Conservation (phyloP, 75 land plant genomes). For the Pinus tabuliformis region DNA sequence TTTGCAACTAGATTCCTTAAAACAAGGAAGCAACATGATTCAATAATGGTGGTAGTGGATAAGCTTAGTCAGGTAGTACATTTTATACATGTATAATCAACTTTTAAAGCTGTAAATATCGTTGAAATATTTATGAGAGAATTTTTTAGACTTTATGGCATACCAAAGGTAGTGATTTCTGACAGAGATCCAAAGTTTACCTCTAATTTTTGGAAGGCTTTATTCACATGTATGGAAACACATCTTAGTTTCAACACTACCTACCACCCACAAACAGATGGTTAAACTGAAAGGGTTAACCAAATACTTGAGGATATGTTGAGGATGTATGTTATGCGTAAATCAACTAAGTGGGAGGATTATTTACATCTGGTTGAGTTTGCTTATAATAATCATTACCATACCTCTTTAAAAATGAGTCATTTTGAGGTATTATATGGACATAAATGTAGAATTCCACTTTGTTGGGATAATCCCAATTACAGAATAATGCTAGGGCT, state of each 20-base stretch:
- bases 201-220: background rate
- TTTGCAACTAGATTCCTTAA: background rate
- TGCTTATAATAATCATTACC: constrained; percentile 11
- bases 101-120: no score
- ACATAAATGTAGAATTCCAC: background rate
- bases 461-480: no score
- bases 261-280: constrained; percentile 9
- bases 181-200: background rate
- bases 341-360: constrained; percentile 6
- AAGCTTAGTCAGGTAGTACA: background rate
- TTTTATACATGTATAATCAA: background rate
- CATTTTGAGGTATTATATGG: background rate
- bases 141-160: no score
- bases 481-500: no score
- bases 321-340: background rate
- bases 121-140: no score
- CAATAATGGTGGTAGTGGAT: constrained; percentile 6
- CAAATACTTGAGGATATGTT: constrained; percentile 4
- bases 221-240: no score
- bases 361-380: constrained; percentile 14
- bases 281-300: constrained; percentile 8
- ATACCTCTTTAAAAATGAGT: background rate
- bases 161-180: no score
- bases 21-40: background rate
- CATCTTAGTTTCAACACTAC: background rate